Base-by-base conservation (phyloP, 2,329 filamentous ascomycete species). In the Xenoacremonium recifei region DNA sequence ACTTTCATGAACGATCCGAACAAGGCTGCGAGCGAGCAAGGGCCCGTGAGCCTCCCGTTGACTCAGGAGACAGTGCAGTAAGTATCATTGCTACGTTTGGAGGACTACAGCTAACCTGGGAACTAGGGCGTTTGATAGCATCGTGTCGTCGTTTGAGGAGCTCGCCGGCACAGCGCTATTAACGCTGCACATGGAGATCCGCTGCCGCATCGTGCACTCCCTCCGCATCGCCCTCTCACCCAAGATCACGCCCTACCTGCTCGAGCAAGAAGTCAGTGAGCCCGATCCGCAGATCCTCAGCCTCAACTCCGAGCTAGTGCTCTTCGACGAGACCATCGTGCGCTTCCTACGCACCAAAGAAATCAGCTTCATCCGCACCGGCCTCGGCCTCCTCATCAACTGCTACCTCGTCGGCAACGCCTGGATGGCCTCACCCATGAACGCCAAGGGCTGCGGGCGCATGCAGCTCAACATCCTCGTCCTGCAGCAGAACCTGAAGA, bases 391-490 rank as follows among this genome's bases (percentile, higher is more conserved):
- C 15, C 80, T 97, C 16, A 85, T 93, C 53, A 91, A 95, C 62
- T 74, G 76, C 7, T 87, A 86, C 59, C 81, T 97, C 3, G 81
- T 96, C 27, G 72, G 82, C 46, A 87, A 87, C 49, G 81, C 84
- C 2, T 71, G 76, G 15, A 78, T 80, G 59, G 86, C 92, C 33
- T 82, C 83, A 37, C 83, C 85, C 6, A 92, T 99, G 83, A 96
- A 99, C 63, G 71, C 69, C 27, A 80, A 86, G 55, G 93, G 93
- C 31, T 88, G 85, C 45, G 82, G 84, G n/a, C 80, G 90, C 27
- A 90, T 99, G 80, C 85, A 90, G 63, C 80, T 97, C 58, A 96
- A 99, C 63, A 89, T 96, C 36, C 77, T 96, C 18, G 93, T 99
- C 30, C 73, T 99, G 38, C 92, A 97, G 67, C 93, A 99, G 63